phyloP scores from a whole-genome alignment of 2,329 filamentous ascomycete species.

The Cercospora berteroae region DNA sequence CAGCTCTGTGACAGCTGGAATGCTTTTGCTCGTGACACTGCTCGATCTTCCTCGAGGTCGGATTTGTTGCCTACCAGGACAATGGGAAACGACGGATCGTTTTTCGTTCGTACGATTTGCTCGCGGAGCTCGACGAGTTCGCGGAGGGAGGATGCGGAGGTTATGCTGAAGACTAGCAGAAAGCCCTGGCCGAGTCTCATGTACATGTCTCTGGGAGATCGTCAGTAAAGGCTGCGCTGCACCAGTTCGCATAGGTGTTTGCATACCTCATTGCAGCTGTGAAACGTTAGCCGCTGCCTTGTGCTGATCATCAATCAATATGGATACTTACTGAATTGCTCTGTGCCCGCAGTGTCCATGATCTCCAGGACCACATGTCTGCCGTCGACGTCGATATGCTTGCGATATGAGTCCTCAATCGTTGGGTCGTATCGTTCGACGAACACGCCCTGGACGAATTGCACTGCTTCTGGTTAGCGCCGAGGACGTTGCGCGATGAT shows the following conservation, averaged over 20 bases:
- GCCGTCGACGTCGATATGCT: constrained; percentile 72
- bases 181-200: constrained; percentile 95
- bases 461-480: constrained; percentile 55
- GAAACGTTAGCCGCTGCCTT: constrained; percentile 13
- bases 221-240: constrained; percentile 2
- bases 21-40: constrained; percentile 72
- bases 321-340: constrained; percentile 76
- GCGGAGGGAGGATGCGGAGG: constrained; percentile 75
- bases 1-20: constrained; percentile 84
- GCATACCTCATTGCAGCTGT: constrained; percentile 30
- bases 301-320: not conserved
- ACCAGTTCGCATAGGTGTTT: not conserved
- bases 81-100: constrained; percentile 63
- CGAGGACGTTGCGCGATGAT: constrained; percentile 7
- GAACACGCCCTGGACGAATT: constrained; percentile 93
- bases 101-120: constrained; percentile 88
- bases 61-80: constrained; percentile 92
- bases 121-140: constrained; percentile 80
- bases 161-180: constrained; percentile 88
- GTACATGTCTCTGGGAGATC: constrained; percentile 64
- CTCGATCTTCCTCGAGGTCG: constrained; percentile 81
- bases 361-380: constrained; percentile 89
- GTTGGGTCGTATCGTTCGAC: constrained; percentile 71
- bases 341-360: constrained; percentile 85
- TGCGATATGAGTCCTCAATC: constrained; percentile 62